A percentile compares a stretch with the other conserved stretches of the same genome.
Conservation (phyloP, 768 basidiomycete genomes). For the Pleurotus cornucopiae region DNA sequence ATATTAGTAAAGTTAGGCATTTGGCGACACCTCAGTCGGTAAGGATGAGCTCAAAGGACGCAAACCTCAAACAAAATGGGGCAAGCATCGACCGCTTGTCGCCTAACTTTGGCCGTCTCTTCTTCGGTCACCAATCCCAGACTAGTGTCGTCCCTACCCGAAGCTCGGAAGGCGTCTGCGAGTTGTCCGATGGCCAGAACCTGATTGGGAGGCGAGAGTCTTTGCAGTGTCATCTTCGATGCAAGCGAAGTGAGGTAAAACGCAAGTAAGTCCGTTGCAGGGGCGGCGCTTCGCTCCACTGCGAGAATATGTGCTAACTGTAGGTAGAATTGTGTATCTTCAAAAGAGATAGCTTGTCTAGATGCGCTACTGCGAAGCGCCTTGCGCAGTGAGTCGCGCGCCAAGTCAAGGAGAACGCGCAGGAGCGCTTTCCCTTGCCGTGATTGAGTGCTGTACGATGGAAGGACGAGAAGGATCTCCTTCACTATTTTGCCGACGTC, state of each 20-base stretch:
- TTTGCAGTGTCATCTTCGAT: constrained; percentile 43
- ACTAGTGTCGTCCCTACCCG: constrained; percentile 28
- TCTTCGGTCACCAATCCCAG: constrained; percentile 16
- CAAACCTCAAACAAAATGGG: constrained; percentile 41
- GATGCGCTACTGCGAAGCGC: constrained; percentile 14
- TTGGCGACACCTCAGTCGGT: too few species aligned
- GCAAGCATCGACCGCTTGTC: constrained; percentile 47
- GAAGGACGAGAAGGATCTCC: constrained; percentile 47
- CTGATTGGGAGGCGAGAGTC: constrained; percentile 39
- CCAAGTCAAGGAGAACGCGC: constrained; percentile 31
- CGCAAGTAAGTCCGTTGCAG: constrained; percentile 43
- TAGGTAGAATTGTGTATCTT: constrained; percentile 37
- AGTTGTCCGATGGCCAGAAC: constrained; percentile 41
- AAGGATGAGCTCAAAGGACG: background rate
- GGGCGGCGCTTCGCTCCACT: constrained; percentile 31
- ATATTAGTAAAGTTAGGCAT: too few species aligned
- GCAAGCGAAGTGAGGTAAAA: constrained; percentile 45
- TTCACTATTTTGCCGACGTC: constrained; percentile 47
- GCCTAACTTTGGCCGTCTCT: constrained; percentile 32
- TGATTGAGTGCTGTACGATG: constrained; percentile 30
- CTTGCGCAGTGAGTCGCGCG: constrained; percentile 26
- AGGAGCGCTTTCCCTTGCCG: constrained; percentile 14
- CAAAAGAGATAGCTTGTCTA: constrained; percentile 26
- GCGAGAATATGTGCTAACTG: constrained; percentile 41
- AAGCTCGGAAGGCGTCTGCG: constrained; percentile 34